These are phyloP conservation scores for Trichoderma polysporum DNA, from an alignment of 2,329 filamentous ascomycete genomes.

Conservation along the genomic window DNA sequence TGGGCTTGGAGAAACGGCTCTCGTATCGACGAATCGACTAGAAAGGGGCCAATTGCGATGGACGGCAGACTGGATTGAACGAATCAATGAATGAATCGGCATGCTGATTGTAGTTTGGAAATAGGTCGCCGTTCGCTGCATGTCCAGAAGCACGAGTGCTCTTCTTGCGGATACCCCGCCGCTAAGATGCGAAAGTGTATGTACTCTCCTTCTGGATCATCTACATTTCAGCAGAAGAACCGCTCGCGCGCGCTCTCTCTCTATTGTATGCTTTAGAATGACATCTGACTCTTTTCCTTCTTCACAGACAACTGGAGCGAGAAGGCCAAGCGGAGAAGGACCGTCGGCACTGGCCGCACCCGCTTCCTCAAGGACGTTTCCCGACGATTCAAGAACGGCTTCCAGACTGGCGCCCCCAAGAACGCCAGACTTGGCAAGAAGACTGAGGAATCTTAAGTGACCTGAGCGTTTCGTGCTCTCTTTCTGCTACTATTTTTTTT, in stretches of 20 bases:
- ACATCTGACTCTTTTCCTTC: background rate
- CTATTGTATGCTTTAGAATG: background rate
- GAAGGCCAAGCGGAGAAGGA: slow-evolving; percentile 99
- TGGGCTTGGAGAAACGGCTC: background rate
- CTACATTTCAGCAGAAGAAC: background rate
- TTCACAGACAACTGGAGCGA: slow-evolving; percentile 96
- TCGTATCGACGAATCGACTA: background rate
- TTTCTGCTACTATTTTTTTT: slow-evolving; percentile 17
- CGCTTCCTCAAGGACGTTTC: slow-evolving; percentile 90
- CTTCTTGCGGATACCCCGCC: slow-evolving; percentile 92
- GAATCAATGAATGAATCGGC: slow-evolving; percentile 1
- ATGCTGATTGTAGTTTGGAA: slow-evolving; percentile 30
- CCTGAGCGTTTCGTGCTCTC: slow-evolving; percentile 4
- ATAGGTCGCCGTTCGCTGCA: slow-evolving; percentile 93
- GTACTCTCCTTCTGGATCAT: slow-evolving; percentile 42
- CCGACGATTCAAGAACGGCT: slow-evolving; percentile 96
- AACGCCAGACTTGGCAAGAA: slow-evolving; percentile 56
- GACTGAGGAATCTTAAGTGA: slow-evolving; percentile 37
- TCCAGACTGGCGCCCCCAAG: slow-evolving; percentile 88
- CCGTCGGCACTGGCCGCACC: slow-evolving; percentile 94
- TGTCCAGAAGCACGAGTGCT: slow-evolving; percentile 99
- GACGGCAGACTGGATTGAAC: background rate
- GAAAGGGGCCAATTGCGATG: slow-evolving; percentile 1
- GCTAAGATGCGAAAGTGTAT: slow-evolving; percentile 99
- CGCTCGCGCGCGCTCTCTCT: background rate